Evolutionary conservation across 106 monocot species (phyloP).

Genomic region (Platanthera zijinensis): DNA sequence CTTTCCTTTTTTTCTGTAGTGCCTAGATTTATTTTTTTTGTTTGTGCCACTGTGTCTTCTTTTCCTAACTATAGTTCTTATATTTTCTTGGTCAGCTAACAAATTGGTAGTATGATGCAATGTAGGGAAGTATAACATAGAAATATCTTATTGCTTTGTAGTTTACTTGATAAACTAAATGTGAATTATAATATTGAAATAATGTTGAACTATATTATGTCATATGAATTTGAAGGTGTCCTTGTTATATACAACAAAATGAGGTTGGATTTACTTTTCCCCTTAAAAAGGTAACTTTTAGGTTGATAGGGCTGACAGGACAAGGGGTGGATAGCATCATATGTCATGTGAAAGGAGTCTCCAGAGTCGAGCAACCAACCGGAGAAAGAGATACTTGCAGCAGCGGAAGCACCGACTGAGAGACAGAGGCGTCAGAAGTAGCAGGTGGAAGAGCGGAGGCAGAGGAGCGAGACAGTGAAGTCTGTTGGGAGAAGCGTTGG

Average conservation of each 20-base stretch:
- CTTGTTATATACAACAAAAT: neutral
- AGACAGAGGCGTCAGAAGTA: too few relatives aligned
- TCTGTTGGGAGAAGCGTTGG: too few relatives aligned
- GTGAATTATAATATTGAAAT: neutral
- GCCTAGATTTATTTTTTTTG: neutral
- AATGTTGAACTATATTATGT: neutral
- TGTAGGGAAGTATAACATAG: neutral
- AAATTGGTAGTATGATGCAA: neutral
- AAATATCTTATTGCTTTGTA: neutral
- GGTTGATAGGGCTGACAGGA: too few relatives aligned
- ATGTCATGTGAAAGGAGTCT: too few relatives aligned
- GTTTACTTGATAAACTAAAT: neutral
- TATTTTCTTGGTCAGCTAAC: neutral
- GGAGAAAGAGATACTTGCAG: too few relatives aligned
- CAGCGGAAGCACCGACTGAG: too few relatives aligned
- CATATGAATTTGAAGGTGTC: neutral
- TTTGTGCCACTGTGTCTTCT: neutral
- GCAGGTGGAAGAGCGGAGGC: too few relatives aligned
- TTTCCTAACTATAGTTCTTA: neutral
- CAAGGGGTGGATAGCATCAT: too few relatives aligned
- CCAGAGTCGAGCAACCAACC: too few relatives aligned
- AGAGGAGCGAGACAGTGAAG: too few relatives aligned
- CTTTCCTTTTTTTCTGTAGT: neutral
- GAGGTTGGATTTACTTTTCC: neutral
- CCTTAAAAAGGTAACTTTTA: neutral